Percentiles rank a stretch among this genome's conserved stretches.
Evolutionary conservation across 1,139 yeast genomes (phyloP).

Genomic region (Pneumocystis murina): DNA sequence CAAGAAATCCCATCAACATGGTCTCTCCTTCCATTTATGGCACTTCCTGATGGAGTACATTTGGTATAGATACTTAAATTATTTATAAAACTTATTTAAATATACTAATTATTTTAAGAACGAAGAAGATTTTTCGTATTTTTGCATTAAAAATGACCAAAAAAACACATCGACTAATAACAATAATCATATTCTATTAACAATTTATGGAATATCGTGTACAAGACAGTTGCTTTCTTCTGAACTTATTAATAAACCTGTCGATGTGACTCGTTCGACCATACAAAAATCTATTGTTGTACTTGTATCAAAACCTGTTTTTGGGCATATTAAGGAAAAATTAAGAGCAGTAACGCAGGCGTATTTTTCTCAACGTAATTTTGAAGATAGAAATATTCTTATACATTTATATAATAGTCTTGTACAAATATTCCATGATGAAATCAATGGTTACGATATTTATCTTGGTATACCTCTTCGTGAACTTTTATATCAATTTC

Average conservation of each 20-base stretch:
- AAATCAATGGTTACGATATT: slow-evolving; percentile 38
- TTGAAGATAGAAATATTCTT: slow-evolving; percentile 53
- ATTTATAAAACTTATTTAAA: background rate
- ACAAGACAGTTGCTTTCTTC: slow-evolving; percentile 64
- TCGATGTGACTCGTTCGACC: slow-evolving; percentile 69
- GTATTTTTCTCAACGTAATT: slow-evolving; percentile 66
- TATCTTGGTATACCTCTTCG: slow-evolving; percentile 65
- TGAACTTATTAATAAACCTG: slow-evolving; percentile 42
- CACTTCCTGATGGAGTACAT: slow-evolving; percentile 92
- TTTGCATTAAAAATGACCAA: slow-evolving; percentile 37
- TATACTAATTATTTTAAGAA: slow-evolving; percentile 23
- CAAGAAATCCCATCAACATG: slow-evolving; percentile 49
- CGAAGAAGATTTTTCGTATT: slow-evolving; percentile 85
- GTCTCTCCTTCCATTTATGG: slow-evolving; percentile 88
- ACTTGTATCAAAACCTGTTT: slow-evolving; percentile 73
- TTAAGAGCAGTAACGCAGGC: slow-evolving; percentile 78
- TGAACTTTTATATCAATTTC: slow-evolving; percentile 46
- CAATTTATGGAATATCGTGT: slow-evolving; percentile 87
- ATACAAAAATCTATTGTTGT: slow-evolving; percentile 88
- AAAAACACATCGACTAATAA: background rate
- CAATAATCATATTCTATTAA: slow-evolving; percentile 31
- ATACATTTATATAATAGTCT: slow-evolving; percentile 63
- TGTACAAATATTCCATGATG: slow-evolving; percentile 30
- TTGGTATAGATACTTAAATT: slow-evolving; percentile 19
- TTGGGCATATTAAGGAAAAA: slow-evolving; percentile 73